Base-by-base conservation (phyloP, 2,329 filamentous ascomycete genomes). In the Xylaria hypoxylon region DNA sequence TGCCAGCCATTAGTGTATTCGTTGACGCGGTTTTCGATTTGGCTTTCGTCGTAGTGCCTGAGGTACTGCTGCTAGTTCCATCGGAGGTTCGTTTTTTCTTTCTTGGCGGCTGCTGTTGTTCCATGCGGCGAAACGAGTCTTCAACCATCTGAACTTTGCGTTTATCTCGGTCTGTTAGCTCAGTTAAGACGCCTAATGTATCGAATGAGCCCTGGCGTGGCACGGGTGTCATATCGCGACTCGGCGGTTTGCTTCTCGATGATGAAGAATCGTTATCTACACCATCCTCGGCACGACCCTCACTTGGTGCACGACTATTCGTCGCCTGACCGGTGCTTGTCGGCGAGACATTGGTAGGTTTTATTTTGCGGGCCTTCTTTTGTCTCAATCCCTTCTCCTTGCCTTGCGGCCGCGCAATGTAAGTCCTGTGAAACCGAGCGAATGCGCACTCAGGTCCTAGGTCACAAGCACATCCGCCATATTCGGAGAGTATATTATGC, bases 401-500 rank as follows among this genome's bases (percentile, higher is more conserved):
- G 5, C 77, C 65, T 24, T 85, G 84, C 13, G 79, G 75, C 62
- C 82, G 85, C 45, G 78, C 77, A 62, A 86, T 78, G 72, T 89
- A 88, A 59, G 85, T 86, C 57, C 86, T 82, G 73, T 89, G 86
- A 70, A 90, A 90, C 22, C 87, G 86, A 65, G 83, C 83, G 78
- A 91, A 90, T 2, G 87, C 86, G 73, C 89, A 91, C 64, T 89
- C 86, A 45, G 82, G 80, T 7, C 87, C 87, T 15, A 88, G 77
- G 63, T 90, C 86, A 77, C 92, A 95, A 4, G 92, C 92, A 78
- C 92, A 95, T 19, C 91, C 92, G 19, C 92, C 92, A 73, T 93
- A 92, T 75, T 94, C 91, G 19, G 91, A 90, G 6, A 94, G 84
- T 8, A 94, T 89, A 45, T 84, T 86, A 58, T 89, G 85, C 6